Conservation (phyloP, 2,329 filamentous ascomycete genomes). For the Fusarium staphyleae region DNA sequence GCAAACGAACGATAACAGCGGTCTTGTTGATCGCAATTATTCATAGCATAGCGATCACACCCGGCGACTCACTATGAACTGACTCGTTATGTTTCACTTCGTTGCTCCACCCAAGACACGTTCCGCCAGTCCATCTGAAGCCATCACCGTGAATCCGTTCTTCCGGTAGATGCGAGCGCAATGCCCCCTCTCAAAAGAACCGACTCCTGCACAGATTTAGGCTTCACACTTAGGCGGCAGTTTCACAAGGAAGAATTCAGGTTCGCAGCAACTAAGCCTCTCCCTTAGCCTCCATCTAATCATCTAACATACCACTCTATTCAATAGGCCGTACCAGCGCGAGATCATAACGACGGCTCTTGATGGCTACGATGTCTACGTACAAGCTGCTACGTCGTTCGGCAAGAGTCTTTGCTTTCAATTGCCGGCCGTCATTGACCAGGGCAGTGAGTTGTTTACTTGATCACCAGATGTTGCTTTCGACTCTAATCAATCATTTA, state of each 20-base stretch:
- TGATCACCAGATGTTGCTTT: background rate
- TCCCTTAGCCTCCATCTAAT: background rate
- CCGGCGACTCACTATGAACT: constrained; percentile 10
- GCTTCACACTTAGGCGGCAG: constrained; percentile 75
- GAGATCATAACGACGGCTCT: constrained; percentile 87
- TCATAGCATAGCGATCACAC: background rate
- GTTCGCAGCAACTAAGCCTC: constrained; percentile 50
- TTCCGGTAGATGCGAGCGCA: constrained; percentile 27
- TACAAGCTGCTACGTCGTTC: constrained; percentile 90
- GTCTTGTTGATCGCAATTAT: no score
- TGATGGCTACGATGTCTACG: constrained; percentile 86
- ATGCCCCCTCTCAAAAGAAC: constrained; percentile 55
- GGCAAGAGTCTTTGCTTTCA: constrained; percentile 95
- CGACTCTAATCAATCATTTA: constrained; percentile 46
- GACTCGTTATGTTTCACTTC: constrained; percentile 2
- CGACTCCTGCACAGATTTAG: constrained; percentile 68
- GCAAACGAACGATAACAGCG: background rate
- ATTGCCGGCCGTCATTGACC: constrained; percentile 84
- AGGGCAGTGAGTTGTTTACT: constrained; percentile 71
- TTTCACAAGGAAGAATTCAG: constrained; percentile 79
- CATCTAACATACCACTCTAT: constrained; percentile 2
- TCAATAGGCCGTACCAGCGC: constrained; percentile 75
- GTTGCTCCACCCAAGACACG: background rate
- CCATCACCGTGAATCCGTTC: constrained; percentile 11
- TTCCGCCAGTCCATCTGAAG: background rate